Base-by-base conservation (phyloP, 2,329 filamentous ascomycete genomes). In the Sclerotinia glacialis region DNA sequence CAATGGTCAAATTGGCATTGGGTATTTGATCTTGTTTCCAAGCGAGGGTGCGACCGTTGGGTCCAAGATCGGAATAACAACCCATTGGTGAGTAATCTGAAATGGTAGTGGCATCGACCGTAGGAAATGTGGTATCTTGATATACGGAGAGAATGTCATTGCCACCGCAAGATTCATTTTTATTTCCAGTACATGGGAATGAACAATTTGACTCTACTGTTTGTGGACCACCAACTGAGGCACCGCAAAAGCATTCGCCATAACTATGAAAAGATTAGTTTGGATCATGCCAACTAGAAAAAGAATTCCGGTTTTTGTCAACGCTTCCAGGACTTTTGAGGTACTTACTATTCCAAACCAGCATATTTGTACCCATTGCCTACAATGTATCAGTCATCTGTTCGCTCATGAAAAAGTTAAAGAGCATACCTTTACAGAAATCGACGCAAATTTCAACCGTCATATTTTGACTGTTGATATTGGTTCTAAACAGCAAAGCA, bases 61-160 rank as follows among this genome's bases (percentile, higher is more conserved):
- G 66, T 54, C 76, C 75, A 50, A 66, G 58, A 67, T 81, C 78
- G 52, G 75, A 75, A 68, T 80, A 81, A 67, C 80, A 82, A 63
- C 80, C 80, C 55, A 77, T 67, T 31, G 76, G 34, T 46, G 67
- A 42, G 54, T 74, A 76, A 66, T 76, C 74, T 3, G 71, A 61
- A 59, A 76, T 75, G 18, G 73, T 70, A 3, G 72, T 70, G 21
- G 70, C 67, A 58, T 73, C 65, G 5, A 75, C 71, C 7, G 70
- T 65, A 1, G 72, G 70, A 67, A 78, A 79, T 12, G 76, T 76
- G 3, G 73, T 70, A 59, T 79, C 78, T 67, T 76, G 75, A 58
- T 76, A 77, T 40, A 77, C 68, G 12, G 73, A 76, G 26, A 77
- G 54, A 23, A 70, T 68, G 46, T 72, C 62, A 67, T 61, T 68